These are phyloP conservation scores for Wickerhamiella kurtzmanii DNA, from an alignment of 805 yeast genomes.

Conservation along the genomic window DNA sequence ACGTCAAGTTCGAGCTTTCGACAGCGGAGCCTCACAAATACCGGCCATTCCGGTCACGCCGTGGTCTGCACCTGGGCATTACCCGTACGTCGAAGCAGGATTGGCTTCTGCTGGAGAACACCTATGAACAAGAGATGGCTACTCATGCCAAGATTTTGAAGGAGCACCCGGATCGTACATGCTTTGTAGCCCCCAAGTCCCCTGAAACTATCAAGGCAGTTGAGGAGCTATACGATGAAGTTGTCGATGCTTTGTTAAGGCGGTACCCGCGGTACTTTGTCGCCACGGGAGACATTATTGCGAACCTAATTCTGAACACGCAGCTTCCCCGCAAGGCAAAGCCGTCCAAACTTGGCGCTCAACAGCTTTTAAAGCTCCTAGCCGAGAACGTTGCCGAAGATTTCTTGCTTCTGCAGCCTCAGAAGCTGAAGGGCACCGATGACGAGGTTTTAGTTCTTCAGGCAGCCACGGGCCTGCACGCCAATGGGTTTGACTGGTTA, in stretches of 20 bases:
- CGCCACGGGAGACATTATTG: slow-evolving; percentile 17
- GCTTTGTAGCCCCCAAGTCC: neutral
- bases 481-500: slow-evolving; percentile 63
- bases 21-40: slow-evolving; percentile 20
- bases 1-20: slow-evolving; percentile 7
- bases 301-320: slow-evolving; percentile 11
- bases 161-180: slow-evolving; percentile 6
- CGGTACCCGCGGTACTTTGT: slow-evolving; percentile 45
- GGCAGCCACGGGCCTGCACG: slow-evolving; percentile 47
- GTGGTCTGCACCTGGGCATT: slow-evolving; percentile 52
- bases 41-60: slow-evolving; percentile 48
- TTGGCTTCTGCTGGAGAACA: slow-evolving; percentile 47
- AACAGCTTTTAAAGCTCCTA: slow-evolving; percentile 13
- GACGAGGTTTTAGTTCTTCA: slow-evolving; percentile 34
- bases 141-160: slow-evolving; percentile 8
- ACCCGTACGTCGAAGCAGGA: slow-evolving; percentile 36
- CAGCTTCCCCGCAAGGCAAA: slow-evolving; percentile 13
- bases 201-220: slow-evolving; percentile 23
- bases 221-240: slow-evolving; percentile 37
- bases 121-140: slow-evolving; percentile 27
- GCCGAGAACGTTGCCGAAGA: slow-evolving; percentile 46
- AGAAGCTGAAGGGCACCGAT: neutral
- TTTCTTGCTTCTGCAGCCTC: slow-evolving; percentile 31
- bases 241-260: slow-evolving; percentile 29
- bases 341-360: neutral